Conservation (phyloP, 2,329 filamentous ascomycete genomes). For the Ilyonectria robusta region DNA sequence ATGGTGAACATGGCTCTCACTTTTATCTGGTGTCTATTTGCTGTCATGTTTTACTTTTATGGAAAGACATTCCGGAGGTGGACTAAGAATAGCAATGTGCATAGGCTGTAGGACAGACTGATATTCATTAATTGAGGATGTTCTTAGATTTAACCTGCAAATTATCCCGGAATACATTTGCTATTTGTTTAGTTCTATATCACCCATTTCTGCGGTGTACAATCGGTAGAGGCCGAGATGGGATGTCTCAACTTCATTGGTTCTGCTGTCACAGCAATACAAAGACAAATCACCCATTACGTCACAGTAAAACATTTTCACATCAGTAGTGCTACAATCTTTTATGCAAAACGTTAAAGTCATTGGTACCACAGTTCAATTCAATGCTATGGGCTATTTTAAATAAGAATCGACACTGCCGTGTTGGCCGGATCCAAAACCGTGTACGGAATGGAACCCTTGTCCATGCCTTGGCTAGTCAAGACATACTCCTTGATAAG, state of each 20-base stretch:
- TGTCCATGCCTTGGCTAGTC: conserved; percentile 52
- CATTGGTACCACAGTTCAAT: neutral
- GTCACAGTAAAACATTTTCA: too few relatives aligned
- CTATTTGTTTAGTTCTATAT: too few relatives aligned
- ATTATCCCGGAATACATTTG: too few relatives aligned
- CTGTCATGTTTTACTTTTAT: conserved; percentile 19
- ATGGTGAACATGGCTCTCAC: conserved; percentile 28
- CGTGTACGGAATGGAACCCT: conserved; percentile 53
- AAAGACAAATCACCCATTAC: too few relatives aligned
- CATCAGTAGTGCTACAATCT: neutral
- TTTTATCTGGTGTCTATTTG: conserved; percentile 11
- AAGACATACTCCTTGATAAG: conserved; percentile 49
- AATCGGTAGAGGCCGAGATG: too few relatives aligned
- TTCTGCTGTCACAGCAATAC: too few relatives aligned
- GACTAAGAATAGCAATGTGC: conserved; percentile 23
- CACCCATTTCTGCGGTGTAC: too few relatives aligned
- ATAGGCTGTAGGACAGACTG: neutral
- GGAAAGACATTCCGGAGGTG: conserved; percentile 22
- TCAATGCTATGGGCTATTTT: neutral
- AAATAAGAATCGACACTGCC: conserved; percentile 51
- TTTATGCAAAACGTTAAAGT: neutral
- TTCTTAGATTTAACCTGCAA: too few relatives aligned
- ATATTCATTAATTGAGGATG: neutral
- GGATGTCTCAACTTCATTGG: too few relatives aligned
- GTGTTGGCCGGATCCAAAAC: conserved; percentile 56